These are phyloP conservation scores for Acanthamoeba royreba DNA, from an alignment of 208 protist genomes.

Conservation along the genomic window DNA sequence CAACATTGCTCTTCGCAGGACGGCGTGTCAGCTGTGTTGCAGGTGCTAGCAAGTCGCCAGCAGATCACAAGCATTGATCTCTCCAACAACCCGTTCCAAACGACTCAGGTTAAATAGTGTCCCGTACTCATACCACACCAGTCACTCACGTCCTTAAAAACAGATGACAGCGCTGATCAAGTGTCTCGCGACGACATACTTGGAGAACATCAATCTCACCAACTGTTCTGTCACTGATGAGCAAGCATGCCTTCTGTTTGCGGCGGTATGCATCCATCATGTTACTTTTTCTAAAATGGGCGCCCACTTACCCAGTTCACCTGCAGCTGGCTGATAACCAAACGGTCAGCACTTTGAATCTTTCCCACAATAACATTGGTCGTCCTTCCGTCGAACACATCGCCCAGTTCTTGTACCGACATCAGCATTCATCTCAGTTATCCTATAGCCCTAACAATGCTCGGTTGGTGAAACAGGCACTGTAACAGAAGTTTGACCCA, in stretches of 20 bases:
- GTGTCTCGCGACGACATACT: neutral
- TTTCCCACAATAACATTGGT: constrained; percentile 1
- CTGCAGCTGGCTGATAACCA: neutral
- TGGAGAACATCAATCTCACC: neutral
- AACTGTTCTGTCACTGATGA: neutral
- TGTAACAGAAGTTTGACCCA: neutral
- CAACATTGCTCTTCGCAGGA: neutral
- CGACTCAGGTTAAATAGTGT: neutral
- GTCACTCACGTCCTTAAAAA: neutral
- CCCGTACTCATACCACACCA: neutral
- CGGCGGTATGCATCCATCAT: neutral
- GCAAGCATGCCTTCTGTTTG: neutral
- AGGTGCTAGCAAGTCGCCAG: neutral
- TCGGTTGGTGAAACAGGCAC: neutral
- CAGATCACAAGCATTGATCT: neutral
- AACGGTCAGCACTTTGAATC: neutral
- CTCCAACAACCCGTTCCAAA: neutral
- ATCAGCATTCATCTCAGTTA: neutral
- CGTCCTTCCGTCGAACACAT: neutral
- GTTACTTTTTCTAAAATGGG: neutral
- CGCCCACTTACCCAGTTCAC: neutral
- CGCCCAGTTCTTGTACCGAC: neutral
- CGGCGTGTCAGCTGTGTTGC: neutral
- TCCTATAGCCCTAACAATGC: too few species aligned
- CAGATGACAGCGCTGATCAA: neutral